Evolutionary conservation across 352 stramenopile genomes (phyloP).

Genomic region (Pythium dissotocum): DNA sequence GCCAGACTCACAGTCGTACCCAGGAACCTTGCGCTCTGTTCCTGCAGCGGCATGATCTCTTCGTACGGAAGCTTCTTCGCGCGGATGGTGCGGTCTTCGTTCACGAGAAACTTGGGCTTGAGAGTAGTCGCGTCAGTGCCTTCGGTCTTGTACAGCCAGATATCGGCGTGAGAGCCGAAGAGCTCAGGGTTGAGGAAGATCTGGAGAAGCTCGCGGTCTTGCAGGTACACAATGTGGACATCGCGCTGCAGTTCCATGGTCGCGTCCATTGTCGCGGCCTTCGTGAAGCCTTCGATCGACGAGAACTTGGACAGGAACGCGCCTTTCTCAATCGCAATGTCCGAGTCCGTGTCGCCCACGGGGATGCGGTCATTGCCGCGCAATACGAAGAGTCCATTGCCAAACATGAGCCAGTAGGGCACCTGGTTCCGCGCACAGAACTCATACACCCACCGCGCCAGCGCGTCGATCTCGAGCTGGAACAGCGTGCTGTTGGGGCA

Average conservation of each 20-base stretch:
- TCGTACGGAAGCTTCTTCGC: slow-evolving; percentile 65
- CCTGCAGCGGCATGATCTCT: slow-evolving; percentile 56
- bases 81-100: slow-evolving; percentile 71
- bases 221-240: slow-evolving; percentile 54
- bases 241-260: slow-evolving; percentile 44
- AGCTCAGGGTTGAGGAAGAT: slow-evolving; percentile 56
- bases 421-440: slow-evolving; percentile 49
- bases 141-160: slow-evolving; percentile 71
- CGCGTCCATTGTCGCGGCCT: slow-evolving; percentile 42
- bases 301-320: slow-evolving; percentile 51
- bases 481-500: slow-evolving; percentile 73
- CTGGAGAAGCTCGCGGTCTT: slow-evolving; percentile 64
- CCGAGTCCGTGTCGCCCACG: slow-evolving; percentile 76
- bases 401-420: slow-evolving; percentile 73
- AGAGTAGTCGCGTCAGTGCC: slow-evolving; percentile 37
- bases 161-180: slow-evolving; percentile 65
- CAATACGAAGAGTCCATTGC: slow-evolving; percentile 77
- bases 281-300: slow-evolving; percentile 59
- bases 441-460: slow-evolving; percentile 66
- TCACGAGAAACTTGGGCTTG: slow-evolving; percentile 53
- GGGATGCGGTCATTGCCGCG: slow-evolving; percentile 61
- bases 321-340: slow-evolving; percentile 67
- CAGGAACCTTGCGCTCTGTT: slow-evolving; percentile 49
- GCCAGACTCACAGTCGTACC: slow-evolving; percentile 54
- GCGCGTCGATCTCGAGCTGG: slow-evolving; percentile 64